These are phyloP conservation scores for Extremus antarcticus DNA, from an alignment of 495 filamentous ascomycete genomes.

Conservation along the genomic window DNA sequence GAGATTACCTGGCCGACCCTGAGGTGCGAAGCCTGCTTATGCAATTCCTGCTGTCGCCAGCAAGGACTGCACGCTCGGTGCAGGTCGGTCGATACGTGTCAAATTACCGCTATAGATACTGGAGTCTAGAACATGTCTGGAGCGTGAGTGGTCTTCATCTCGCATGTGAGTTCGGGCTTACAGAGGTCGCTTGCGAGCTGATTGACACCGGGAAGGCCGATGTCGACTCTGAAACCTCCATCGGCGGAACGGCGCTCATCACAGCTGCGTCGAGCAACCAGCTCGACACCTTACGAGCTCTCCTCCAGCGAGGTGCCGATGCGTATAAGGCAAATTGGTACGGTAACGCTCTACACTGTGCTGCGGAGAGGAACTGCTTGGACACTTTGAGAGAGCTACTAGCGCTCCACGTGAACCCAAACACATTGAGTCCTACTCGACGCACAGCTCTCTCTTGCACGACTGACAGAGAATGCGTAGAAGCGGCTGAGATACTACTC, in stretches of 20 bases:
- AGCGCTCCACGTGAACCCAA: neutral
- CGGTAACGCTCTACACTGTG: neutral
- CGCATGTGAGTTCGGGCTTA: neutral
- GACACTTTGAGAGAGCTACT: neutral
- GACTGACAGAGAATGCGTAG: neutral
- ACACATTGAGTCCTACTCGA: neutral
- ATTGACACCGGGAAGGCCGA: neutral
- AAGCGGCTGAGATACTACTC: neutral
- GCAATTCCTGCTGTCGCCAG: neutral
- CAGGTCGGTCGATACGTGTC: neutral
- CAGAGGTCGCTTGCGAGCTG: neutral
- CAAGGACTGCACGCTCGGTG: neutral
- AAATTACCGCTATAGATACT: neutral
- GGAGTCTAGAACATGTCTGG: neutral
- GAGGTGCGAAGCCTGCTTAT: neutral
- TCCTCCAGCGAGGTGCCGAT: neutral
- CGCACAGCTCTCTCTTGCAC: neutral
- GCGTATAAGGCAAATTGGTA: neutral
- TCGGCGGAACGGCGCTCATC: neutral
- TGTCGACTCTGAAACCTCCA: neutral
- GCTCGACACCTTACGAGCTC: neutral
- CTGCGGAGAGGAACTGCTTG: neutral
- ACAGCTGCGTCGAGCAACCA: neutral
- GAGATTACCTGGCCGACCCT: neutral
- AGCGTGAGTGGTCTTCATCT: neutral